These are phyloP conservation scores for Aspergillus neotritici DNA, from an alignment of 2,329 filamentous ascomycete genomes.

Conservation along the genomic window DNA sequence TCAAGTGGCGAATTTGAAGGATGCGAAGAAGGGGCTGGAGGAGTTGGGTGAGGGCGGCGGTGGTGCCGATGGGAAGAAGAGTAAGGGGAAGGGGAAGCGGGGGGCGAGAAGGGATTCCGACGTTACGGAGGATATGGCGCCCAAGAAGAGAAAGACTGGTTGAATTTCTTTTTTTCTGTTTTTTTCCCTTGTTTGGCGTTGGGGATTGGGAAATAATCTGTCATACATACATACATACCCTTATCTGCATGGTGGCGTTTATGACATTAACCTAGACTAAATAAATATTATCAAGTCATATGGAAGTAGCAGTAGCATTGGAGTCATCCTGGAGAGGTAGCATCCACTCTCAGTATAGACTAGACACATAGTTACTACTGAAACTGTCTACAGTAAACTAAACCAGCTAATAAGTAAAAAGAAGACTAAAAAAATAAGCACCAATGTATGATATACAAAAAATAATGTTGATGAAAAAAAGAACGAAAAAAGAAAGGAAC, in stretches of 20 bases:
- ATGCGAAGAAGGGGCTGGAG: conserved; percentile 31
- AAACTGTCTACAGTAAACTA: too few species aligned
- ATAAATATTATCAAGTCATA: not conserved
- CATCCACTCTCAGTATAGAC: too few species aligned
- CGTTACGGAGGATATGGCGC: conserved; percentile 30
- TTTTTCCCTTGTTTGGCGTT: conserved; percentile 7
- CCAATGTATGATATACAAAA: too few species aligned
- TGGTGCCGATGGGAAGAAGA: conserved; percentile 29
- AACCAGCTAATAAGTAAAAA: too few species aligned
- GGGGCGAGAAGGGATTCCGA: conserved; percentile 28
- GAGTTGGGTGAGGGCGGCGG: conserved; percentile 24
- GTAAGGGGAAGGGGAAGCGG: conserved; percentile 33
- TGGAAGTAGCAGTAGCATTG: too few species aligned
- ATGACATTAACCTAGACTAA: not conserved
- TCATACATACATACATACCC: conserved; percentile 1
- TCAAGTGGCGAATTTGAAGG: conserved; percentile 34
- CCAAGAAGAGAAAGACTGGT: conserved; percentile 31
- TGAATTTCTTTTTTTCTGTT: conserved; percentile 2
- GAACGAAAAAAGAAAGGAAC: too few species aligned
- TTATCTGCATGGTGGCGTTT: conserved; percentile 13
- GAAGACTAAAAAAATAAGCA: too few species aligned
- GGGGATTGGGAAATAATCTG: not conserved
- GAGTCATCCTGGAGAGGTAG: too few species aligned
- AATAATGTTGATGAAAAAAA: too few species aligned
- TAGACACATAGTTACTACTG: too few species aligned